phyloP scores from a whole-genome alignment of 1,284 basidiomycete genomes.

The Sanguinoderma infundibulare region DNA sequence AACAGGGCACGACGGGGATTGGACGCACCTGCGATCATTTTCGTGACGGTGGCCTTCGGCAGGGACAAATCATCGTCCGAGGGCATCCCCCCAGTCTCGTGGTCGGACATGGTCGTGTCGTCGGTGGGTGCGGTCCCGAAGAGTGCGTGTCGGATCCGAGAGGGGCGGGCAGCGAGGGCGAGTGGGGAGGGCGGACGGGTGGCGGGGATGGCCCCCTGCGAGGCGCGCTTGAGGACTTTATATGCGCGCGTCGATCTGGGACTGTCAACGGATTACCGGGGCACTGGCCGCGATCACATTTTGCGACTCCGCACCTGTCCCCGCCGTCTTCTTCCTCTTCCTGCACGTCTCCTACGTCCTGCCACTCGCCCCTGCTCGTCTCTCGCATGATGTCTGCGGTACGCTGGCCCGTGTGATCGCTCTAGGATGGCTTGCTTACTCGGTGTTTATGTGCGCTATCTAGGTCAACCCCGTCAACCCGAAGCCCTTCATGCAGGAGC shows the following conservation, averaged over 20 bases:
- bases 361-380: constrained; percentile 2
- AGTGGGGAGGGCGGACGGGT: constrained; percentile 15
- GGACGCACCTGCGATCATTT: constrained; percentile 88
- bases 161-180: not conserved
- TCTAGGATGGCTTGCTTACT: constrained; percentile 20
- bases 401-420: constrained; percentile 30
- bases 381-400: constrained; percentile 58
- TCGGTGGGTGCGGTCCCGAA: constrained; percentile 9
- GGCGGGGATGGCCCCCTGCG: constrained; percentile 14
- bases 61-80: constrained; percentile 91
- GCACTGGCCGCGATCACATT: constrained; percentile 35
- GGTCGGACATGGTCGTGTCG: constrained; percentile 75
- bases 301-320: constrained; percentile 61
- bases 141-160: not conserved
- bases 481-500: constrained; percentile 97
- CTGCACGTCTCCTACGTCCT: not conserved
- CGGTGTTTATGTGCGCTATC: not conserved
- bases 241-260: constrained; percentile 28
- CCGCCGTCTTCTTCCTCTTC: constrained; percentile 31
- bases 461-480: constrained; percentile 96
- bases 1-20: constrained; percentile 11
- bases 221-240: constrained; percentile 28
- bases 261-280: constrained; percentile 11
- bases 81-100: constrained; percentile 68
- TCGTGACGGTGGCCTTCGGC: constrained; percentile 96